Evolutionary conservation across 208 protist species (phyloP).

Genomic region (Angomonas ambiguus): DNA sequence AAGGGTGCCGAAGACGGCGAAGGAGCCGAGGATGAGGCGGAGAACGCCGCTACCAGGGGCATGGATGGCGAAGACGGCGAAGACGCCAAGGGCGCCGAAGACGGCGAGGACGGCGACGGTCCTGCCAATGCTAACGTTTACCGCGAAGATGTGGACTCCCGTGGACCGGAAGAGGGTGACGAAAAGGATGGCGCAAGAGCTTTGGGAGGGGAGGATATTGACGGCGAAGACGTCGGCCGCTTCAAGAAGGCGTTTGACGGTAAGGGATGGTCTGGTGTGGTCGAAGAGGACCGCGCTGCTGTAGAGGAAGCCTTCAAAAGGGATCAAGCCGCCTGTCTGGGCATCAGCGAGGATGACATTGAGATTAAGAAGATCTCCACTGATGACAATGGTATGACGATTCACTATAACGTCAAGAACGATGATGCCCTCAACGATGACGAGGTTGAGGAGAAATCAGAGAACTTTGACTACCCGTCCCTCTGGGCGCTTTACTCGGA

Average conservation of each 20-base stretch:
- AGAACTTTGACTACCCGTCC: slow-evolving; percentile 34
- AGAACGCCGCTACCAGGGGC: background rate
- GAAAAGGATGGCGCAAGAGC: background rate
- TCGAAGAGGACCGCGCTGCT: slow-evolving; percentile 10
- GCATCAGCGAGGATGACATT: slow-evolving; percentile 14
- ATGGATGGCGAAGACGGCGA: background rate
- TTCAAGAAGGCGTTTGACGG: slow-evolving; percentile 26
- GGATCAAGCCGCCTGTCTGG: slow-evolving; percentile 29
- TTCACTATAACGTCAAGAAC: slow-evolving; percentile 35
- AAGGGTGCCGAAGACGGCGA: background rate
- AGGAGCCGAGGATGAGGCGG: background rate
- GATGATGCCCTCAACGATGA: slow-evolving; percentile 2
- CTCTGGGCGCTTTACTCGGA: slow-evolving; percentile 40
- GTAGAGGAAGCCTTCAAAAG: slow-evolving; percentile 35
- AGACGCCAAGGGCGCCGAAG: background rate
- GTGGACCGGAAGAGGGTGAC: background rate
- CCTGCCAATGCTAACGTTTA: no score
- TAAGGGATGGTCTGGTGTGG: slow-evolving; percentile 20
- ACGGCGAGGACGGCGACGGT: background rate
- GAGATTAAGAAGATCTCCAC: slow-evolving; percentile 21
- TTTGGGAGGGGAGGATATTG: background rate
- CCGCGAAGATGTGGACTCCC: no score
- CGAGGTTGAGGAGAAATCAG: slow-evolving; percentile 18
- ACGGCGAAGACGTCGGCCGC: slow-evolving; percentile 19
- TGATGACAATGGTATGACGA: slow-evolving; percentile 18